Percentiles rank a stretch among this genome's conserved stretches.
Conservation (phyloP, 208 protist species). For the Blastocrithidia nonstop region DNA sequence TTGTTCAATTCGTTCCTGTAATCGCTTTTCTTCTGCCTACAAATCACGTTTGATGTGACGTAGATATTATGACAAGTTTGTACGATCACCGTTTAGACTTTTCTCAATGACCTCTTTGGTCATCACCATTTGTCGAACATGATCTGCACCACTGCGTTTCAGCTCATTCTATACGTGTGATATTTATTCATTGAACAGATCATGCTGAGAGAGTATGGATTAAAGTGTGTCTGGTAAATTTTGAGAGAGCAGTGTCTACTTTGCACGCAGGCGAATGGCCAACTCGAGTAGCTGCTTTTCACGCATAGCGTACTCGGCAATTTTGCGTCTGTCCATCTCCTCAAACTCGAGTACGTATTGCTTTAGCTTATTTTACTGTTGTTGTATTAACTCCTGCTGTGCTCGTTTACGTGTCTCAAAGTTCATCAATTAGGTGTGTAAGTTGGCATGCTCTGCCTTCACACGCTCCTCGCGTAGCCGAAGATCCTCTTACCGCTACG, state of each 20-base stretch:
- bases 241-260: conserved; percentile 6
- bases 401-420: conserved; percentile 16
- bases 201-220: conserved; percentile 13
- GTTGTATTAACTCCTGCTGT: conserved; percentile 9
- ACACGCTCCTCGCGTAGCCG: conserved; percentile 12
- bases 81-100: conserved; percentile 5
- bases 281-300: conserved; percentile 23
- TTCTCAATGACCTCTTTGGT: conserved; percentile 5
- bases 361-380: conserved; percentile 20
- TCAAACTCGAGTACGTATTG: conserved; percentile 33
- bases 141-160: conserved; percentile 15
- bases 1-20: conserved; percentile 12
- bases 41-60: conserved; percentile 9
- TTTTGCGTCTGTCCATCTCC: conserved; percentile 24
- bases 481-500: too few relatives aligned
- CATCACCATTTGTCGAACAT: conserved; percentile 11
- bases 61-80: conserved; percentile 6
- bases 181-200: conserved; percentile 17
- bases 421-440: conserved; percentile 18
- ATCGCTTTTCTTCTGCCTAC: conserved; percentile 12
- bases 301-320: conserved; percentile 13
- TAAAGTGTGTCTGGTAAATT: conserved; percentile 11
- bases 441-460: conserved; percentile 12
- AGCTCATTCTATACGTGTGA: conserved; percentile 12
- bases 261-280: conserved; percentile 11